phyloP scores from a whole-genome alignment of 306 rosid genomes.

The Canavalia gladiata region DNA sequence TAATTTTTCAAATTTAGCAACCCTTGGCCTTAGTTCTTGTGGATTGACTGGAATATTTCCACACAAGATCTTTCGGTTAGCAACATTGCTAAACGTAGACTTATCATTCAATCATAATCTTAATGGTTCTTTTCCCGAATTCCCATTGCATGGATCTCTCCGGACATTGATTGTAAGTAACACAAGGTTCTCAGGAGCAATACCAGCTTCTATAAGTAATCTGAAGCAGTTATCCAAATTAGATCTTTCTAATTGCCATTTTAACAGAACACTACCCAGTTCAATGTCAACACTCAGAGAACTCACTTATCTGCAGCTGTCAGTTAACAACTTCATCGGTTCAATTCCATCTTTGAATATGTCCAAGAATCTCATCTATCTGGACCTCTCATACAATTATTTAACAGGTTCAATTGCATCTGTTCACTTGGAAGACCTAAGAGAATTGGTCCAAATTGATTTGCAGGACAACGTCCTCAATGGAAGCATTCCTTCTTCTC shows the following conservation, averaged over 20 bases:
- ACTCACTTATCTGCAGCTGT: slow-evolving; percentile 24
- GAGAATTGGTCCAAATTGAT: not conserved
- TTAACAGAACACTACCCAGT: slow-evolving; percentile 37
- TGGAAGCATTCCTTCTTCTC: slow-evolving; percentile 43
- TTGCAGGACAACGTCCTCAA: slow-evolving; percentile 21
- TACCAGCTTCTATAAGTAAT: slow-evolving; percentile 40
- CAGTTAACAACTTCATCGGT: slow-evolving; percentile 4
- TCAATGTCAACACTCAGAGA: slow-evolving; percentile 40
- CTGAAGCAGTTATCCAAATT: slow-evolving; percentile 26
- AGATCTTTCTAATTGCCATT: slow-evolving; percentile 28
- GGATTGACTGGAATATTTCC: slow-evolving; percentile 48
- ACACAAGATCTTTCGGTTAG: slow-evolving; percentile 40
- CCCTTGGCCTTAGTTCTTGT: slow-evolving; percentile 33
- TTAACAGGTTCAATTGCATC: slow-evolving; percentile 20
- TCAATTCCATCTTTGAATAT: slow-evolving; percentile 44
- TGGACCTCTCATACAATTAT: slow-evolving; percentile 43
- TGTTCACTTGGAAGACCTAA: slow-evolving; percentile 29
- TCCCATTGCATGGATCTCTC: slow-evolving; percentile 30
- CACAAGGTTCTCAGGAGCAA: slow-evolving; percentile 26
- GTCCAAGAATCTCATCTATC: slow-evolving; percentile 21
- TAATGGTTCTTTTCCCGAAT: slow-evolving; percentile 46
- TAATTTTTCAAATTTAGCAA: slow-evolving; percentile 32
- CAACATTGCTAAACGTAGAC: slow-evolving; percentile 31
- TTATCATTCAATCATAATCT: not conserved
- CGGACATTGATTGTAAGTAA: not conserved